Conservation (phyloP, 2,329 filamentous ascomycete genomes). For the Shiraia sp. region DNA sequence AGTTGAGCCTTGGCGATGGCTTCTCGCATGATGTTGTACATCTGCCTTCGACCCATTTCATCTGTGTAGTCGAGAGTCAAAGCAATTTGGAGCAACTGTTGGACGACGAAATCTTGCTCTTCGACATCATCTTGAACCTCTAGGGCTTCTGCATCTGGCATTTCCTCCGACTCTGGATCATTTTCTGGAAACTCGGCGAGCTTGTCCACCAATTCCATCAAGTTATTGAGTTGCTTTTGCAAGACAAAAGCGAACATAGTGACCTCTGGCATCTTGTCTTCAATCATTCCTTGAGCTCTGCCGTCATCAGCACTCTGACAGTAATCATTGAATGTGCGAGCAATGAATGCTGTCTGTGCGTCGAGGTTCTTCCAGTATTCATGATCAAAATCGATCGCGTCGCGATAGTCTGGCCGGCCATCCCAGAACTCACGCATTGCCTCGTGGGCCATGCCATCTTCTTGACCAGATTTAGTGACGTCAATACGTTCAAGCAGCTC, state of each 20-base stretch:
- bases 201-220: constrained; percentile 65
- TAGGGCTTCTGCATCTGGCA: no score
- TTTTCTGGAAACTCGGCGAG: constrained; percentile 59
- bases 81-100: constrained; percentile 91
- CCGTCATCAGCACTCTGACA: constrained; percentile 75
- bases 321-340: constrained; percentile 91
- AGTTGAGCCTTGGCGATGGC: constrained; percentile 83
- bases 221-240: constrained; percentile 73
- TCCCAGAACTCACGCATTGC: constrained; percentile 98
- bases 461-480: constrained; percentile 84
- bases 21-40: constrained; percentile 89
- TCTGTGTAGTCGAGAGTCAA: constrained; percentile 96
- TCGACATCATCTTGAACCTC: constrained; percentile 84
- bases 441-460: constrained; percentile 87
- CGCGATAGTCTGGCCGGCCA: constrained; percentile 79
- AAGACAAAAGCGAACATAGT: constrained; percentile 87
- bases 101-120: constrained; percentile 92
- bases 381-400: constrained; percentile 72
- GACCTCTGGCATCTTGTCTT: constrained; percentile 94
- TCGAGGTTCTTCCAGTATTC: constrained; percentile 79
- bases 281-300: constrained; percentile 74
- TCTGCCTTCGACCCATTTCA: constrained; percentile 90
- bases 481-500: constrained; percentile 95
- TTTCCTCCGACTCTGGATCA: constrained; percentile 62
- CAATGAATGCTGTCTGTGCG: constrained; percentile 87